Conservation (phyloP, 139 green algal species). For the Zygnema circumcarinatum region DNA sequence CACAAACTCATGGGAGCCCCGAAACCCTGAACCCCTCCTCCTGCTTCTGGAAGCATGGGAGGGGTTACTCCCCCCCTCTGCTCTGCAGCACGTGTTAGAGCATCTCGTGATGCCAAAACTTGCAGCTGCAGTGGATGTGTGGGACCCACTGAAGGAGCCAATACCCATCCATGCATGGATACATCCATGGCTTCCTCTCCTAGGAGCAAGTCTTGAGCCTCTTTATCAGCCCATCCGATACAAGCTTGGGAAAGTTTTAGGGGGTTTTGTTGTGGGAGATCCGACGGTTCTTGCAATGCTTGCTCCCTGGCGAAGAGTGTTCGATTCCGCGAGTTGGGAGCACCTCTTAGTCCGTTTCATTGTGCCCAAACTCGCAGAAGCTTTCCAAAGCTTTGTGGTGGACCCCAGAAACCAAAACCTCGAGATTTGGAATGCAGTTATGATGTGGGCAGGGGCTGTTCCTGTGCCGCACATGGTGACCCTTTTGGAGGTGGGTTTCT, state of each 20-base stretch:
- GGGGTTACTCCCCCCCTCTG: slow-evolving; percentile 62
- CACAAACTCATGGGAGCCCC: slow-evolving; percentile 81
- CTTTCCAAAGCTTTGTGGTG: slow-evolving; percentile 77
- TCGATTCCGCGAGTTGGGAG: slow-evolving; percentile 78
- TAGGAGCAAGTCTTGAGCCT: slow-evolving; percentile 76
- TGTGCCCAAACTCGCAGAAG: slow-evolving; percentile 85
- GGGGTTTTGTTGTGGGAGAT: slow-evolving; percentile 87
- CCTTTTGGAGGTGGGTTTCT: slow-evolving; percentile 80
- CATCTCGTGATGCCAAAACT: slow-evolving; percentile 82
- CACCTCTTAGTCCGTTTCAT: slow-evolving; percentile 77
- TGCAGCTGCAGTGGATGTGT: slow-evolving; percentile 75
- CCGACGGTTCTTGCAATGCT: slow-evolving; percentile 79
- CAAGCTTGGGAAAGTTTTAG: slow-evolving; percentile 74
- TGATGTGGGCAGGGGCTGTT: slow-evolving; percentile 80
- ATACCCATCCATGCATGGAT: slow-evolving; percentile 93
- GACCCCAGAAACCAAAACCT: slow-evolving; percentile 77
- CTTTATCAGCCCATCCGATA: slow-evolving; percentile 86
- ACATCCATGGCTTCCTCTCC: slow-evolving; percentile 92
- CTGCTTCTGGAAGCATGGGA: slow-evolving; percentile 85
- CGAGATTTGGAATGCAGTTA: slow-evolving; percentile 80
- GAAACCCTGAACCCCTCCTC: slow-evolving; percentile 82
- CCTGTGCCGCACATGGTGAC: slow-evolving; percentile 67
- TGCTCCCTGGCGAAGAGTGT: slow-evolving; percentile 79
- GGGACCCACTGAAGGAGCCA: slow-evolving; percentile 86
- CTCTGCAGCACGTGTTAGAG: slow-evolving; percentile 30